These are phyloP conservation scores for Dalbergia cultrata DNA, from an alignment of 306 rosid genomes.

Conservation along the genomic window DNA sequence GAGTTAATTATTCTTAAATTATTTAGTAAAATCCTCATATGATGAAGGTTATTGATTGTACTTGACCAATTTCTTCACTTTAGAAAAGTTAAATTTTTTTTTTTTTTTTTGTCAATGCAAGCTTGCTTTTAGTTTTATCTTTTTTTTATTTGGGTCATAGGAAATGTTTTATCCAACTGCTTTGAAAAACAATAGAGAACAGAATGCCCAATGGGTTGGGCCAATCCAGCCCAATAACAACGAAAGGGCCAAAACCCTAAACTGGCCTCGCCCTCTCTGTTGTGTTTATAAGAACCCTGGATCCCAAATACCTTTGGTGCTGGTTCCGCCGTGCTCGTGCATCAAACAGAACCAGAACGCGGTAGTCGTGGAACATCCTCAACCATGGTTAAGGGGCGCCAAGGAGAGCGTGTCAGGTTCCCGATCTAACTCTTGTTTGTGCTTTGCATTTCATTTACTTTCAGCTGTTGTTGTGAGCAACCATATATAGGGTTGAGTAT, in stretches of 20 bases:
- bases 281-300: constrained; percentile 33
- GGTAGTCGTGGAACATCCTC: constrained; percentile 10
- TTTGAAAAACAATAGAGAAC: too few relatives aligned
- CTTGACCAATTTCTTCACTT: too few relatives aligned
- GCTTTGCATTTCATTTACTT: too few relatives aligned
- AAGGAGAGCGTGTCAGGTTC: constrained; percentile 95
- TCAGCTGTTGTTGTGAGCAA: not conserved
- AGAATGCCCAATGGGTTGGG: not conserved
- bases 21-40: too few relatives aligned
- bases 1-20: too few relatives aligned
- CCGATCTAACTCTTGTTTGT: not conserved
- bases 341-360: not conserved
- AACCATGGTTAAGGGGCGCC: constrained; percentile 83
- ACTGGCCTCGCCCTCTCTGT: not conserved
- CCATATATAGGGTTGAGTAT: not conserved
- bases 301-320: fast-evolving
- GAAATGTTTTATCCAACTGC: not conserved
- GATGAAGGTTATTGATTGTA: too few relatives aligned
- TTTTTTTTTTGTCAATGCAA: too few relatives aligned
- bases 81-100: too few relatives aligned
- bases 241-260: not conserved
- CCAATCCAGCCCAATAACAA: not conserved
- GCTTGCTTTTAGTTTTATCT: too few relatives aligned
- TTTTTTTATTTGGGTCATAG: too few relatives aligned
- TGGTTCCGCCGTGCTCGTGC: constrained; percentile 33